Conservation (phyloP, 352 stramenopile species). For the Phytopythium aichiense region DNA sequence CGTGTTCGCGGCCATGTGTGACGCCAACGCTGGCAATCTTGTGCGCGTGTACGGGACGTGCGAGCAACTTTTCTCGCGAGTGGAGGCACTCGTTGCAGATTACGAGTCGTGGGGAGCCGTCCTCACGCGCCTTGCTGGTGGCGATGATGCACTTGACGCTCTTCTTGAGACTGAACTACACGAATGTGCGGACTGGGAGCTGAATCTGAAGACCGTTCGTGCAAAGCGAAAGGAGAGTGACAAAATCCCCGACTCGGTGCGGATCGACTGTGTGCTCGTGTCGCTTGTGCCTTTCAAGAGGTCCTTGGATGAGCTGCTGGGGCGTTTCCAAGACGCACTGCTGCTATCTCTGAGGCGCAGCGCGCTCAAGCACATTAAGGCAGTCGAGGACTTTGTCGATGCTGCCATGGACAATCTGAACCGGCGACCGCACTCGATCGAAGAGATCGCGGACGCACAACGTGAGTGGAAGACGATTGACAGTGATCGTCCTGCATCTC, state of each 20-base stretch:
- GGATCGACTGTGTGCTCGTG: conserved; percentile 90
- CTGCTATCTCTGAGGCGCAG: conserved; percentile 83
- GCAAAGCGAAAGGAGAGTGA: conserved; percentile 91
- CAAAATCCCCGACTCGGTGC: conserved; percentile 87
- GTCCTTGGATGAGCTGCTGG: conserved; percentile 79
- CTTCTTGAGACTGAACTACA: conserved; percentile 77
- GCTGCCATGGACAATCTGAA: conserved; percentile 87
- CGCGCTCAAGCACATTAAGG: conserved; percentile 67
- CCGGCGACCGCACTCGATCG: conserved; percentile 86
- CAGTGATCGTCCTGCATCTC: conserved; percentile 40
- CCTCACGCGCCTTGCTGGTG: conserved; percentile 37
- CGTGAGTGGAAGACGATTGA: conserved; percentile 91
- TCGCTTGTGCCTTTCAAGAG: conserved; percentile 88
- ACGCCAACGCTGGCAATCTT: conserved; percentile 82
- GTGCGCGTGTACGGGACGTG: conserved; percentile 90
- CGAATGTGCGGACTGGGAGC: conserved; percentile 76
- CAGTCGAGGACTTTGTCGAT: conserved; percentile 89
- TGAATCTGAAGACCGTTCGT: conserved; percentile 90
- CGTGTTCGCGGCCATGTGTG: conserved; percentile 88
- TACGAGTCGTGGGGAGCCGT: conserved; percentile 83
- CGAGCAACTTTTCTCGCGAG: conserved; percentile 84
- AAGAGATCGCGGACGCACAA: conserved; percentile 90
- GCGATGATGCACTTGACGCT: conserved; percentile 60
- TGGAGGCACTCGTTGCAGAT: conserved; percentile 67
- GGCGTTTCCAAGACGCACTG: conserved; percentile 84